Evolutionary conservation across 306 rosid genomes (phyloP), one percentile per base, ranked within the genome.

Genomic region (Quillaja saponaria): DNA sequence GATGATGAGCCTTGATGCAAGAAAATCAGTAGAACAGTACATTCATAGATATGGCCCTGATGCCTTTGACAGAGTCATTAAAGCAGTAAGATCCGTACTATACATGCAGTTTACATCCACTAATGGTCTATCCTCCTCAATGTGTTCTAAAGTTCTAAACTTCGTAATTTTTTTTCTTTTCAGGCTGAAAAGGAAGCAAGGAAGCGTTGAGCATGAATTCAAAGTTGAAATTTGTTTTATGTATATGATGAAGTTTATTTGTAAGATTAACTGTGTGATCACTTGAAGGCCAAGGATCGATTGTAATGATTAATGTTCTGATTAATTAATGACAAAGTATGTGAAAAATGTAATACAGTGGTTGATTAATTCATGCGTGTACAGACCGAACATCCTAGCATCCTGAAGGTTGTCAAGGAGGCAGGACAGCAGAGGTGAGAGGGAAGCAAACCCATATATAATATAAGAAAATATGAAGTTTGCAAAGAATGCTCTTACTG

Each of bases 111-210:
- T 54, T 33, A 31, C 14, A 17, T 20, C 31, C 65, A 8, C 31
- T 18, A 9, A 55, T 18, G 20, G 37, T 10, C 52, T 19, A 17
- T 4, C 8, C 38, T 31, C 9, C 6, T 17, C n/a, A 6, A 9
- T 3, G 7, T 34, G 33, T 50, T 64, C 14, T 46, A 48, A 18
- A 48, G 13, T 34, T 8, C 8, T 46, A 44, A 19, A 34, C 7
- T 54, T 69, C n/a, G 10, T 35, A 18, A 61, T 15, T 51, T 20
- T 13, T 18, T 41, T 25, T 12, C 17, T 67, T 17, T 67, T 79
- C 85, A 90, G 95, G 97, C 95, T 49, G 97, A 86, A 74, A 90
- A 37, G 58, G 95, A 90, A 84, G 97, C 91, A 40, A 84, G 63
- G 82, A 90, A 77, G 77, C 82, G 69, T 47, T 84, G 82, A 81